Conservation (phyloP, 805 yeast species). For the Clavispora vitiphila region DNA sequence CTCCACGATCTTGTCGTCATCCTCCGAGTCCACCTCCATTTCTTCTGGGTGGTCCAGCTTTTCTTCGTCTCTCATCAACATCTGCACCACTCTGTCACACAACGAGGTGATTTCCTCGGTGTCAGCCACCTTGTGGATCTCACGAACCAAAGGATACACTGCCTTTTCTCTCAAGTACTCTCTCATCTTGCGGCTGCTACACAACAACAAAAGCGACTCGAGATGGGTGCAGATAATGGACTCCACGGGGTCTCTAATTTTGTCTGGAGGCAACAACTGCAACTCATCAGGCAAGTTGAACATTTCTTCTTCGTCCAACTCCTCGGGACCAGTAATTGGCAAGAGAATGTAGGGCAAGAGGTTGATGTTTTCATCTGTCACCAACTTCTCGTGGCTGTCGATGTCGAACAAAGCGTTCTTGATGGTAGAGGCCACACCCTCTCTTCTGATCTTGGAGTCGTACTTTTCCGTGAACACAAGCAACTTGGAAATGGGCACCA, state of each 20-base stretch:
- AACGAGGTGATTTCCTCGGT: conserved; percentile 50
- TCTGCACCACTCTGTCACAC: conserved; percentile 81
- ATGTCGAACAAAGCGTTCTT: conserved; percentile 85
- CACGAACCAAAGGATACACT: conserved; percentile 83
- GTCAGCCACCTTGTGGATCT: conserved; percentile 63
- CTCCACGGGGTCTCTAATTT: conserved; percentile 65
- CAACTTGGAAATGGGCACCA: conserved; percentile 76
- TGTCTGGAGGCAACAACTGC: conserved; percentile 71
- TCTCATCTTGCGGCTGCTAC: conserved; percentile 70
- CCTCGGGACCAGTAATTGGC: conserved; percentile 76
- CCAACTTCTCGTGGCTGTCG: conserved; percentile 54
- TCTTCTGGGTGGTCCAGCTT: conserved; percentile 36
- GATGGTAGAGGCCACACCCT: conserved; percentile 88
- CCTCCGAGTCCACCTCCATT: conserved; percentile 47
- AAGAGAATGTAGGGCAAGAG: conserved; percentile 74
- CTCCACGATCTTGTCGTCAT: conserved; percentile 49
- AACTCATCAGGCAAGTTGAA: conserved; percentile 85
- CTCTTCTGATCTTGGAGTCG: conserved; percentile 75
- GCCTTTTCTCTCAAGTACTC: conserved; percentile 74
- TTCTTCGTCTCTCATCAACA: conserved; percentile 88
- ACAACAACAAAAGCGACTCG: conserved; percentile 73
- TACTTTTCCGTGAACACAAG: conserved; percentile 79
- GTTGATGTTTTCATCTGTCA: conserved; percentile 61
- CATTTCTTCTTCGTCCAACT: conserved; percentile 78
- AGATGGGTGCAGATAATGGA: conserved; percentile 67